Evolutionary conservation across 2,329 filamentous ascomycete genomes (phyloP), one percentile per base, ranked within the genome.

Genomic region (Paracoccidioides lutzii): DNA sequence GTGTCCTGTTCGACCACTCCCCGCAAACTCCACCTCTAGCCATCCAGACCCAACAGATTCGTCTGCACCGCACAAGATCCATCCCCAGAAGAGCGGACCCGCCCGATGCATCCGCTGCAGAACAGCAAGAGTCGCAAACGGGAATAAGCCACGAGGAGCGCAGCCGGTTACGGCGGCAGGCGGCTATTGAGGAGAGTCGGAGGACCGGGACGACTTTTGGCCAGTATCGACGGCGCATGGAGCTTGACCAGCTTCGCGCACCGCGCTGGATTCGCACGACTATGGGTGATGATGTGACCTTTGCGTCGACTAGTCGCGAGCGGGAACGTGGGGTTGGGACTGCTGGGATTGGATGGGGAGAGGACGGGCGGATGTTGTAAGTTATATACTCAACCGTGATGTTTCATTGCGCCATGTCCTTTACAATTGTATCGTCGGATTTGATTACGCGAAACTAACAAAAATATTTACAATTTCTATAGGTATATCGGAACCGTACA

Each of bases 401-500:
- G 22, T 22, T 22, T 22, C 22, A 22, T 22, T 1, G 22, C 22
- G 22, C 22, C 22, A 22, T 22, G 22, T 2, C 22, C 22, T 28
- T 22, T 9, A 10, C 7, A 40, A 43, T 43, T n/a, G 22, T 43
- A 43, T 43, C 41, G 22, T 9, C 6, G 30, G 22, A 4, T 50
- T 9, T 2, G 38, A 15, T n/a, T 7, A 52, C 10, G n/a, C 15
- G 46, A 5, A 37, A 55, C 60, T 62, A 54, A 51, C 15, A 5
- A 61, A 49, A 40, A 6, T 43, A 10, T 50, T 51, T 46, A n/a
- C 1, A 12, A n/a, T 22, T 22, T 35, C 37, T 37, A 30, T 58
- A 77, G 75, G 59, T 77, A 73, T 57, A 68, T 75, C 58, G 75
- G 70, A n/a, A 75, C 74, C 5, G 67, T 75, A 49, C 68, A 74